Base-by-base conservation (phyloP, 1,284 basidiomycete species). In the Porogramme epimiltina region DNA sequence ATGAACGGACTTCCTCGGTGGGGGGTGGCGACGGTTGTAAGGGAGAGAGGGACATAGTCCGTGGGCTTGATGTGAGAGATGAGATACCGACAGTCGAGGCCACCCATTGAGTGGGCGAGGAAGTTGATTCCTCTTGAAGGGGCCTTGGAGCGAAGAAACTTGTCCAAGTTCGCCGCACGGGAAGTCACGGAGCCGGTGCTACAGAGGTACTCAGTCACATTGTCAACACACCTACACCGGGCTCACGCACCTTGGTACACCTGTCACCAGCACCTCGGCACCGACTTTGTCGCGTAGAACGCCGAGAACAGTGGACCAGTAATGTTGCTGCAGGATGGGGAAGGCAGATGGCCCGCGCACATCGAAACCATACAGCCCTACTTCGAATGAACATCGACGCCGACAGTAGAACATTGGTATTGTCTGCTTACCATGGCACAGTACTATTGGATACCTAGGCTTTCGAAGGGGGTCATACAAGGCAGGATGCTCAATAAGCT, bases 1-100 rank as follows among this genome's bases (percentile, higher is more conserved):
- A 99, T 99, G 70, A 99, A 98, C 0, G 96, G 95, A 62, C 91
- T 95, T 23, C 96, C 96, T 23, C 91, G 83, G 70, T 99, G 97
- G 16, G 97, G 97, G 0, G 97, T 98, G 41, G 88, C 89, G 58
- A 99, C 83, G 16, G 89, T 93, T 0, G 93, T 98, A 54, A 99
- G 74, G 6, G 92, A 95, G 36, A 94, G 72, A 0, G 97, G 95
- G 1, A 77, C 80, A 71, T 99, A 99, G 48, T 91, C 84, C 16
- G 74, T 79, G 0, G 96, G 95, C 56, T 82, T 82, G 63, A 96
- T 80, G 66, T 91, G 88, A 2, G 91, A 85, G 51, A 99, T 94
- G 16, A 99, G 76, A 67, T 98, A 86, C 45, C 96, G 82, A 64
- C 91, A 93, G 65, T 98, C 95, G n/a, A 98, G 79, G 1, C 95